Evolutionary conservation across 2,329 filamentous ascomycete species (phyloP).

Genomic region (Aspergillus texensis): DNA sequence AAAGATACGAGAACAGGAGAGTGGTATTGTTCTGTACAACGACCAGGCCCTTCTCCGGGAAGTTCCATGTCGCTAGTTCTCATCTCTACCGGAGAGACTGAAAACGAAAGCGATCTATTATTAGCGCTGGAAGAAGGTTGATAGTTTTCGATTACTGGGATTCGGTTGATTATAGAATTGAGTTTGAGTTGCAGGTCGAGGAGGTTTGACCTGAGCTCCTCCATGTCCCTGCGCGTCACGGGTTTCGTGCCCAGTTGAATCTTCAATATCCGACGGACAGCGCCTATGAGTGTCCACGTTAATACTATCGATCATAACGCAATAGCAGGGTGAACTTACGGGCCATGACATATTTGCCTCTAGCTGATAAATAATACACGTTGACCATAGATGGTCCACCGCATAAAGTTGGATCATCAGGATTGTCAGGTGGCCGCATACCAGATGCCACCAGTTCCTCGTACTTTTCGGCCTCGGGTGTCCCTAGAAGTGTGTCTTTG

Average conservation of each 20-base stretch:
- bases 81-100: slow-evolving; percentile 30
- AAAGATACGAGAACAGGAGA: slow-evolving; percentile 46
- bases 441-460: slow-evolving; percentile 36
- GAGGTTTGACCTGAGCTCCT: slow-evolving; percentile 46
- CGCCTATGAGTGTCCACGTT: slow-evolving; percentile 28
- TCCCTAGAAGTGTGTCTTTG: slow-evolving; percentile 48
- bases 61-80: slow-evolving; percentile 32
- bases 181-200: slow-evolving; percentile 45
- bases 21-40: slow-evolving; percentile 48
- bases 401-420: slow-evolving; percentile 46
- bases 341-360: slow-evolving; percentile 50
- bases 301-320: not conserved
- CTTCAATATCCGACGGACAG: slow-evolving; percentile 46
- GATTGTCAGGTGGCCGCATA: slow-evolving; percentile 40
- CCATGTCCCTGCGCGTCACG: slow-evolving; percentile 47
- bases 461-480: slow-evolving; percentile 40
- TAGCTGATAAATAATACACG: slow-evolving; percentile 47
- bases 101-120: slow-evolving; percentile 29
- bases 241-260: slow-evolving; percentile 50
- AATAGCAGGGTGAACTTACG: slow-evolving; percentile 31
- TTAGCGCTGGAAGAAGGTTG: slow-evolving; percentile 24
- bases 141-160: slow-evolving; percentile 37
- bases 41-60: slow-evolving; percentile 38
- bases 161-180: slow-evolving; percentile 46
- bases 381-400: slow-evolving; percentile 45